These are phyloP conservation scores for Boletus mariae DNA, from an alignment of 1,284 basidiomycete genomes.

Conservation along the genomic window DNA sequence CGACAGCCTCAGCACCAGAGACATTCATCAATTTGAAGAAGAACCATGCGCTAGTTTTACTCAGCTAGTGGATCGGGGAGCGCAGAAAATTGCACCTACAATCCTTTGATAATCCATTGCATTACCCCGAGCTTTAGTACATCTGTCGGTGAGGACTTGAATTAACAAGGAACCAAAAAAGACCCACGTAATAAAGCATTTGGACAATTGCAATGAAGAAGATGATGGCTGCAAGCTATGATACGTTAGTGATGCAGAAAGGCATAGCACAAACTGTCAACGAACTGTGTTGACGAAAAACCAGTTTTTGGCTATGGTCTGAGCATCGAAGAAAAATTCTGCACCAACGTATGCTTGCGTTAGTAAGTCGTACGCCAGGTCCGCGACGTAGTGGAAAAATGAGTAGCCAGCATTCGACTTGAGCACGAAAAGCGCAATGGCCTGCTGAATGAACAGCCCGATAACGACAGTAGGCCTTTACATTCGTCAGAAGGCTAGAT, in stretches of 20 bases:
- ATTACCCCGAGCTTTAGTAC: slow-evolving; percentile 62
- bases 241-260: slow-evolving; percentile 8
- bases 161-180: neutral
- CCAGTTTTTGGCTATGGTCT: slow-evolving; percentile 62
- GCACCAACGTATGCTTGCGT: slow-evolving; percentile 61
- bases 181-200: slow-evolving; percentile 72
- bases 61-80: neutral
- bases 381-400: slow-evolving; percentile 79
- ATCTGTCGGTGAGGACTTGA: slow-evolving; percentile 1
- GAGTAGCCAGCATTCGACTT: slow-evolving; percentile 77
- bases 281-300: slow-evolving; percentile 77
- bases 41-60: slow-evolving; percentile 70
- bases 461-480: slow-evolving; percentile 77
- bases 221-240: slow-evolving; percentile 68
- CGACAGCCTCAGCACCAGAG: slow-evolving; percentile 88
- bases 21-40: slow-evolving; percentile 88
- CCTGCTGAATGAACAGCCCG: slow-evolving; percentile 81
- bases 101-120: slow-evolving; percentile 84
- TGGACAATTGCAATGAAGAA: slow-evolving; percentile 88
- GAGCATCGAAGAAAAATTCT: slow-evolving; percentile 73
- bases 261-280: slow-evolving; percentile 3
- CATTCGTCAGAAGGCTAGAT: slow-evolving; percentile 8
- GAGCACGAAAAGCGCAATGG: slow-evolving; percentile 81
- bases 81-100: slow-evolving; percentile 41
- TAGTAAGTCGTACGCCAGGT: slow-evolving; percentile 71